A percentile compares a stretch with the other conserved stretches of the same genome.
Evolutionary conservation across 106 monocot species (phyloP).

Genomic region (Dendrobium chrysotoxum): DNA sequence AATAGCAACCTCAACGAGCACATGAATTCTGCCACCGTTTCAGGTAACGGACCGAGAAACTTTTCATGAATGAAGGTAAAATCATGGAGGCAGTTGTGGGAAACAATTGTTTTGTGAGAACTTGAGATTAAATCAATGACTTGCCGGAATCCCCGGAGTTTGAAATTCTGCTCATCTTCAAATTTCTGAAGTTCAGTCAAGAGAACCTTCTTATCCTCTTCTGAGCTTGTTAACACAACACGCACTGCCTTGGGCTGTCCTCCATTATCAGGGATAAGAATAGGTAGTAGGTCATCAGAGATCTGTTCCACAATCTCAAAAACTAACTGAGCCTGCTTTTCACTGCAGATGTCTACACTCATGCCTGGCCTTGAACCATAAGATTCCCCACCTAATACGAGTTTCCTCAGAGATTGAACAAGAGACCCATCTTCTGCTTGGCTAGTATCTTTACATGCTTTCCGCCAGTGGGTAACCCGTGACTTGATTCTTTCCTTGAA

Average conservation of each 20-base stretch:
- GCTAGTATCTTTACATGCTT: slow-evolving; percentile 32
- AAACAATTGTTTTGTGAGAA: slow-evolving; percentile 74
- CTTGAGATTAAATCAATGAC: slow-evolving; percentile 75
- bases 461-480: slow-evolving; percentile 60
- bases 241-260: slow-evolving; percentile 45
- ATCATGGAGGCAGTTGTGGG: slow-evolving; percentile 71
- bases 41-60: slow-evolving; percentile 68
- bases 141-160: slow-evolving; percentile 78
- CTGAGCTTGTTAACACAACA: slow-evolving; percentile 62
- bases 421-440: slow-evolving; percentile 46
- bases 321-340: slow-evolving; percentile 64
- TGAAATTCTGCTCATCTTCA: slow-evolving; percentile 65
- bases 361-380: slow-evolving; percentile 83
- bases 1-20: slow-evolving; percentile 77
- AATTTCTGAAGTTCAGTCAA: slow-evolving; percentile 61
- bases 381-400: slow-evolving; percentile 56
- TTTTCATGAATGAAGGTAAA: slow-evolving; percentile 72
- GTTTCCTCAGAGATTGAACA: slow-evolving; percentile 50
- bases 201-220: slow-evolving; percentile 73
- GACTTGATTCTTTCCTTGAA: slow-evolving; percentile 77
- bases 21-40: slow-evolving; percentile 65
- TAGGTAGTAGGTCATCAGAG: slow-evolving; percentile 63
- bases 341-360: slow-evolving; percentile 75
- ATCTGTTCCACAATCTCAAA: slow-evolving; percentile 41
- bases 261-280: slow-evolving; percentile 45